These are phyloP conservation scores for Magnaporthiopsis poae DNA, from an alignment of 2,329 filamentous ascomycete species.

Conservation along the genomic window DNA sequence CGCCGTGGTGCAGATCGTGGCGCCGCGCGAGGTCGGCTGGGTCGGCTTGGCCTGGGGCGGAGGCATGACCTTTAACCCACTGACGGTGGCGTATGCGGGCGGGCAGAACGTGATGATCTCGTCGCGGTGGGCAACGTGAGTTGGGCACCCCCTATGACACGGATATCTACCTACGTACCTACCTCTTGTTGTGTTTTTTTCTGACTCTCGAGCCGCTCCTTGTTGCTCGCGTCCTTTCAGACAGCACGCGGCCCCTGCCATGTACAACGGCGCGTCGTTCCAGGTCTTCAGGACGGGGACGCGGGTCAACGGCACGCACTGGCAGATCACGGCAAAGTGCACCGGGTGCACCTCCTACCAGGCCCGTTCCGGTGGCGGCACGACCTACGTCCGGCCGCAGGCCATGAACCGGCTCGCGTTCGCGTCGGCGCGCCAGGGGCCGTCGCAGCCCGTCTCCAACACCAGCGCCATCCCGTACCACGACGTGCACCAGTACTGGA, in stretches of 20 bases:
- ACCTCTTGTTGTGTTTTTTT: neutral
- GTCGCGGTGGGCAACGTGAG: slow-evolving; percentile 19
- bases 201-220: neutral
- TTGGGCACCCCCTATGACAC: too few relatives aligned
- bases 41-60: slow-evolving; percentile 39
- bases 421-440: slow-evolving; percentile 27
- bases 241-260: neutral
- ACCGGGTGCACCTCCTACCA: slow-evolving; percentile 31
- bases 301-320: slow-evolving; percentile 29
- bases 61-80: slow-evolving; percentile 37
- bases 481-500: slow-evolving; percentile 31
- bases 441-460: slow-evolving; percentile 26
- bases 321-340: slow-evolving; percentile 30
- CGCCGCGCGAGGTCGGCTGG: slow-evolving; percentile 36
- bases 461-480: slow-evolving; percentile 32
- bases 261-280: slow-evolving; percentile 21
- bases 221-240: neutral
- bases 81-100: slow-evolving; percentile 35
- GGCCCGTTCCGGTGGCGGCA: slow-evolving; percentile 25
- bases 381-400: slow-evolving; percentile 27
- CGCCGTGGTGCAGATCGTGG: slow-evolving; percentile 30
- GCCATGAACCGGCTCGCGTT: slow-evolving; percentile 30
- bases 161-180: too few relatives aligned
- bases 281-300: slow-evolving; percentile 28
- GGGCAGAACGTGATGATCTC: slow-evolving; percentile 31